Conservation (phyloP, 2,329 filamentous ascomycete genomes). For the Hymenoscyphus occultus region DNA sequence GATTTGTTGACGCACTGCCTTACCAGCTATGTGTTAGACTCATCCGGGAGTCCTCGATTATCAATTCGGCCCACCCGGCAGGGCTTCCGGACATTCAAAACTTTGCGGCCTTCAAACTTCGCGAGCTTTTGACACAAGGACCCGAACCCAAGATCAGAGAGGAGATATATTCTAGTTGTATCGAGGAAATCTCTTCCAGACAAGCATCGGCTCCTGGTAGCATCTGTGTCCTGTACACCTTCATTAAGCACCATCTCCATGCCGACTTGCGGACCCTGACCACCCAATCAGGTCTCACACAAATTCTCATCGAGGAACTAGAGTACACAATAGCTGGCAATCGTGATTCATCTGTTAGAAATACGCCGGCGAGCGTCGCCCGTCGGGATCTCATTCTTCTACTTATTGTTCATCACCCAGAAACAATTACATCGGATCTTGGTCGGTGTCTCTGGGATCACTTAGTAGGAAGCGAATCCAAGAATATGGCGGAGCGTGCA, state of each 20-base stretch:
- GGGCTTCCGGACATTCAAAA: conserved; percentile 60
- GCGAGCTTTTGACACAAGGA: conserved; percentile 55
- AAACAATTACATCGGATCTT: conserved; percentile 59
- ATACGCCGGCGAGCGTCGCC: conserved; percentile 47
- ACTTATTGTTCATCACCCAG: conserved; percentile 60
- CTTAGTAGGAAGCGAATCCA: conserved; percentile 63
- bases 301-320: conserved; percentile 62
- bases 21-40: conserved; percentile 61
- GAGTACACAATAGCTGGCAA: conserved; percentile 41
- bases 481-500: conserved; percentile 59
- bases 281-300: conserved; percentile 58
- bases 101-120: conserved; percentile 61
- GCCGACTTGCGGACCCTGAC: conserved; percentile 57
- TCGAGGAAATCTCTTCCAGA: conserved; percentile 63
- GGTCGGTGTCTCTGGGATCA: conserved; percentile 68
- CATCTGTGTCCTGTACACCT: conserved; percentile 58
- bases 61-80: conserved; percentile 50
- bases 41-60: conserved; percentile 67
- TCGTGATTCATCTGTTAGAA: conserved; percentile 30
- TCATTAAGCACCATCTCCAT: conserved; percentile 46
- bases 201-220: conserved; percentile 68
- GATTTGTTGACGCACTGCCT: conserved; percentile 45
- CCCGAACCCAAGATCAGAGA: conserved; percentile 54
- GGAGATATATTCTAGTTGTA: conserved; percentile 63
- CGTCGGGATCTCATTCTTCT: conserved; percentile 56